These are phyloP conservation scores for Sordaria brevicollis DNA, from an alignment of 495 filamentous ascomycete genomes.

Conservation along the genomic window DNA sequence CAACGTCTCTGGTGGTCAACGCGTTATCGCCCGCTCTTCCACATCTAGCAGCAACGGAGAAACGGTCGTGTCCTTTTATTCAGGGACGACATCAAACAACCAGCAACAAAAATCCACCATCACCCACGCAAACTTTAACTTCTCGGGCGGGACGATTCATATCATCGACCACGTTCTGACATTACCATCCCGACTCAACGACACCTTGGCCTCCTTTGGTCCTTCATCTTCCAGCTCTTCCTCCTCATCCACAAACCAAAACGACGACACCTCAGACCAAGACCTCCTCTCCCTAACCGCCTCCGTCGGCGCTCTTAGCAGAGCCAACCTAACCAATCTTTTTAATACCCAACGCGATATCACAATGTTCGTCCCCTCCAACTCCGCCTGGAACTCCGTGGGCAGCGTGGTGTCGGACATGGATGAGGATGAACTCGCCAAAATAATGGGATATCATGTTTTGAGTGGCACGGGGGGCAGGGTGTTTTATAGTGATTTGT, in stretches of 20 bases:
- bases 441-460: slow-evolving; percentile 23
- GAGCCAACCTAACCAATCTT: slow-evolving; percentile 28
- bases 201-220: slow-evolving; percentile 20
- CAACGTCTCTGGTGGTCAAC: slow-evolving; percentile 33
- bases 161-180: slow-evolving; percentile 50
- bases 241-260: background rate
- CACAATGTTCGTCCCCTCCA: slow-evolving; percentile 49
- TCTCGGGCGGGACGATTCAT: slow-evolving; percentile 55
- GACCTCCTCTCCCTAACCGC: slow-evolving; percentile 34
- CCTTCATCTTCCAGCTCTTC: background rate
- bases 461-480: slow-evolving; percentile 26
- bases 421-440: slow-evolving; percentile 3
- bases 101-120: background rate
- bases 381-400: slow-evolving; percentile 16
- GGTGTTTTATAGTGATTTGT: slow-evolving; percentile 38
- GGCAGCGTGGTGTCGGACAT: slow-evolving; percentile 9
- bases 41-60: slow-evolving; percentile 13
- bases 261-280: slow-evolving; percentile 26
- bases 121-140: slow-evolving; percentile 40
- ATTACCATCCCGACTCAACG: slow-evolving; percentile 42
- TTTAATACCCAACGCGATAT: slow-evolving; percentile 36
- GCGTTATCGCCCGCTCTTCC: slow-evolving; percentile 17
- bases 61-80: slow-evolving; percentile 22
- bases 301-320: slow-evolving; percentile 43
- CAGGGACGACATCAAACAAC: slow-evolving; percentile 13